Base-by-base conservation (phyloP, 345 rosid species). In the Nephelium lappaceum region DNA sequence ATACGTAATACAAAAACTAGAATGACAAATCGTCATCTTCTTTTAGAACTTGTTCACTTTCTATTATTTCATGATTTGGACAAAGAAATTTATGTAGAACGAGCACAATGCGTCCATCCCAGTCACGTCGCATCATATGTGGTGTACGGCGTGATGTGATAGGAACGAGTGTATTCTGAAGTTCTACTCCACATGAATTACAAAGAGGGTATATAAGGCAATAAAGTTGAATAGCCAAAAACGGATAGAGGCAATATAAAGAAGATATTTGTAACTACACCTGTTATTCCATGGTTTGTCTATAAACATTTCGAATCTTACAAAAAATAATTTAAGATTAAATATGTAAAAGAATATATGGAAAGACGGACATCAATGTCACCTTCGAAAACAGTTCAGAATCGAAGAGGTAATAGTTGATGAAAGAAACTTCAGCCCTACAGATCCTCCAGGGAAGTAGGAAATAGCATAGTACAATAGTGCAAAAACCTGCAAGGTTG, bases 361-460 rank as follows among this genome's bases (percentile, higher is more conserved):
- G 11, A 4, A 75, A 74, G n/a, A 19, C 79, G n/a, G 21, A 14
- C 55, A 67, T 23, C 16, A 67, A 6, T 4, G 2, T 86, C 86
- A 88, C 82, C 91, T 84, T 77, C 89, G 73, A 38, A 85, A 87
- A 75, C 88, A 87, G 71, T 69, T 81, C 64, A 84, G 38, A 36
- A 86, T 19, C 9, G 88, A 84, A 3, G 91, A 81, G 21, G 83
- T 77, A 36, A 88, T 42, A 55, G 81, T 58, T 15, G 89, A 84
- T 25, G 84, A 83, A 42, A 86, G 64, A 70, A 88, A 83, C 77
- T 81, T 84, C 68, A 86, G 27, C 23, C 91, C 89, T 11, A 83
- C 58, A 21, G 89, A 86, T 73, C 91, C 88, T 66, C 91, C 91
- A 11, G 88, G 89, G 73, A 88, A 88, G 83, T 84, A 88, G 18